Conservation (phyloP, 257 asterid genomes). For the Ballota nigra region DNA sequence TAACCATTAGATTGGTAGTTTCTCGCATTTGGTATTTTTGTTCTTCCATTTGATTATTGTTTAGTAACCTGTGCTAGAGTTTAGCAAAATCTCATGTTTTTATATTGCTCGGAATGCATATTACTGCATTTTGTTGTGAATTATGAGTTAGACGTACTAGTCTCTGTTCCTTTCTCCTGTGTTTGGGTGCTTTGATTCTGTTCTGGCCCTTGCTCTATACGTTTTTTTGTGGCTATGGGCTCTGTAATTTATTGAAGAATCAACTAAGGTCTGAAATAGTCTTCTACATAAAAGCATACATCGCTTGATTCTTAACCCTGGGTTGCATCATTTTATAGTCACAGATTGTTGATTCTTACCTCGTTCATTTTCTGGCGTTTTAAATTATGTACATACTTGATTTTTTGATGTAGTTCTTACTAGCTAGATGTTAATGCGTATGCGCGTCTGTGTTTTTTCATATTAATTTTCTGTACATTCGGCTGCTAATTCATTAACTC, state of each 20-base stretch:
- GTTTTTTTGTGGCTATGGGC: background rate
- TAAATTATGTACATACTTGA: background rate
- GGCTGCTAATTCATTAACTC: conserved; percentile 5
- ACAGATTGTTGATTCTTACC: background rate
- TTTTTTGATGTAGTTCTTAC: background rate
- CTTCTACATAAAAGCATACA: background rate
- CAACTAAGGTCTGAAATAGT: background rate
- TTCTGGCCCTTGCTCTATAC: background rate
- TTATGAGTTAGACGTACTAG: background rate
- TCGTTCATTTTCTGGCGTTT: background rate
- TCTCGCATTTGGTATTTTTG: background rate
- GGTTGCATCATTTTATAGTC: background rate
- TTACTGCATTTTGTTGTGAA: background rate
- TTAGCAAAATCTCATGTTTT: background rate
- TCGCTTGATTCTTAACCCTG: background rate
- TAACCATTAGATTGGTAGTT: background rate
- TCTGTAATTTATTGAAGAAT: background rate
- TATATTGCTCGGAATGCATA: background rate
- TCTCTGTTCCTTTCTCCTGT: background rate
- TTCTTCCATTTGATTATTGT: background rate
- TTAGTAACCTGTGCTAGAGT: too few species aligned
- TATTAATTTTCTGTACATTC: too few species aligned
- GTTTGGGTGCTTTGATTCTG: background rate
- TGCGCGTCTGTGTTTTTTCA: background rate
- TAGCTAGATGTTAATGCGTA: background rate